Evolutionary conservation across 179 eudicot genomes (phyloP).

Genomic region (Heliamphora pulchella): DNA sequence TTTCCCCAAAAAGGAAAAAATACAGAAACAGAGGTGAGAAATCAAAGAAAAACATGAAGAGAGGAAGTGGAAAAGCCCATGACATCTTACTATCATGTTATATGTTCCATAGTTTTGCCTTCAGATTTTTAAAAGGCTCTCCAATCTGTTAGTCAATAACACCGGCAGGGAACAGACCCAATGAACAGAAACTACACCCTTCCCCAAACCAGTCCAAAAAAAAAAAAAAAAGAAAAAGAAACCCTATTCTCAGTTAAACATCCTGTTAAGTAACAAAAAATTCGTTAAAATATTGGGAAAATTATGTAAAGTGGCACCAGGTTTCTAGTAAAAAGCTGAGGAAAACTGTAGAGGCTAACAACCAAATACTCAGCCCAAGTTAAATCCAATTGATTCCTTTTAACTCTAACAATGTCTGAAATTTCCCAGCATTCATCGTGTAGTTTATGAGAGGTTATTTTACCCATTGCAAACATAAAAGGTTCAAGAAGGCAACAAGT

Average conservation of each 20-base stretch:
- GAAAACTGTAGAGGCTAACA: background rate
- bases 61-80: background rate
- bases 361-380: too few species aligned
- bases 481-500: background rate
- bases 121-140: background rate
- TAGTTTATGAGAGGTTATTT: background rate
- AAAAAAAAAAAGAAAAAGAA: background rate
- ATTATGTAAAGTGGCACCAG: background rate
- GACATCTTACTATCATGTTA: background rate
- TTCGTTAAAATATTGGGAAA: background rate
- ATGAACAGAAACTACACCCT: background rate
- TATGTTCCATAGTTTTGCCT: background rate
- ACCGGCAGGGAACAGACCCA: background rate
- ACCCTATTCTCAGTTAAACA: background rate
- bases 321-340: background rate
- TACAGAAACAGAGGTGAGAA: background rate
- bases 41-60: background rate
- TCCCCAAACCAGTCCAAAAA: background rate
- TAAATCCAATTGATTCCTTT: too few species aligned
- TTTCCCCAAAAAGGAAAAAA: too few species aligned
- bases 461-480: background rate
- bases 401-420: too few species aligned
- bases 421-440: background rate
- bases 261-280: background rate
- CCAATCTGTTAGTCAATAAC: background rate